Evolutionary conservation across 2,329 filamentous ascomycete species (phyloP).

Genomic region (Penicillium sp.): DNA sequence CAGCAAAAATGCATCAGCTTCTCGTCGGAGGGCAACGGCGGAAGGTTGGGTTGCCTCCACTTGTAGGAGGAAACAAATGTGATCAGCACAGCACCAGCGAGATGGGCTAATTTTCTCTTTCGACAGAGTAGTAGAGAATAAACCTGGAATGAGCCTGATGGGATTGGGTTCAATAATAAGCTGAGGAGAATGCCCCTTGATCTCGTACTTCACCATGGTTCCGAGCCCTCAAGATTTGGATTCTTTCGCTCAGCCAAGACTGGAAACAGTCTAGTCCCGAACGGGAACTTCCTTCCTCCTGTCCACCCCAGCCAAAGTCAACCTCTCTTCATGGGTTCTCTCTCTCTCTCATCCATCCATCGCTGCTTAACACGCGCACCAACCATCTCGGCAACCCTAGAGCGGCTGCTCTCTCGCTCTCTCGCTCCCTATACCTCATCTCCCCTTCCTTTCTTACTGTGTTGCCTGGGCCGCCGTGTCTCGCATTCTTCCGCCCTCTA

Average conservation of each 20-base stretch:
- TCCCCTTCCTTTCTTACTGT: constrained; percentile 1
- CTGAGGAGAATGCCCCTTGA: background rate
- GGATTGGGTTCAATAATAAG: background rate
- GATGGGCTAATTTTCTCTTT: too few relatives aligned
- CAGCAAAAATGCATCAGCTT: background rate
- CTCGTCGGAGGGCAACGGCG: background rate
- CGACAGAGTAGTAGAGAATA: too few relatives aligned
- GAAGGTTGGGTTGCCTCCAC: background rate
- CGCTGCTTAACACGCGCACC: constrained; percentile 7
- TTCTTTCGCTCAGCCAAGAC: constrained; percentile 6
- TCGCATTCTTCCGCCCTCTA: constrained; percentile 16
- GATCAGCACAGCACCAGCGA: background rate
- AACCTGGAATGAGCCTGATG: background rate
- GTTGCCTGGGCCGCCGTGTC: background rate
- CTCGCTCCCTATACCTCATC: background rate
- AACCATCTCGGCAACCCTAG: constrained; percentile 11
- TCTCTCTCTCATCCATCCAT: constrained; percentile 21
- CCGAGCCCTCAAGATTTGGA: background rate
- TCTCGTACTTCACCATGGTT: background rate
- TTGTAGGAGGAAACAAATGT: background rate
- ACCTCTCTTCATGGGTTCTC: constrained; percentile 11
- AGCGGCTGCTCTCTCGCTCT: constrained; percentile 1
- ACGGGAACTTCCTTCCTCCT: constrained; percentile 19
- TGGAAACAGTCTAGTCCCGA: constrained; percentile 17
- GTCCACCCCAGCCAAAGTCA: constrained; percentile 17